Base-by-base conservation (phyloP, 176 grass and related monocot species). In the Oryza glumipatula region DNA sequence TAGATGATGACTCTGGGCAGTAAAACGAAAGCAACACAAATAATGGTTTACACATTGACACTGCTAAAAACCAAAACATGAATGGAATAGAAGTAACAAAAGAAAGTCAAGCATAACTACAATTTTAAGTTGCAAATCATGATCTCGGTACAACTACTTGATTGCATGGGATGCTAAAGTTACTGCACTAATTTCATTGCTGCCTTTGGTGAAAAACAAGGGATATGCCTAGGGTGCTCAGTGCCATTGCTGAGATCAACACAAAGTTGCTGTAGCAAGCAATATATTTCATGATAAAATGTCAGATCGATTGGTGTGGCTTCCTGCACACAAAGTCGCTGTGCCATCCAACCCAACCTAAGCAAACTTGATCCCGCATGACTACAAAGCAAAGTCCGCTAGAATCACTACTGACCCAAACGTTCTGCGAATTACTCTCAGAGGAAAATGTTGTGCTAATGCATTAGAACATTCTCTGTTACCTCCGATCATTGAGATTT, bases 261-360 rank as follows among this genome's bases (percentile, higher is more conserved):
- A 79, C 47, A 78, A 72, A 86, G 44, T 72, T 78, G 45, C 30
- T 5, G 73, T 15, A 44, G 19, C 52, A 19, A 90, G 7, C 14
- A 10, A 69, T 77, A 58, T 23, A 14, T 60, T 67, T 82, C 76
- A 51, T 23, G 39, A 46, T 65, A 24, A 64, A 71, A 65, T 85
- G 41, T n/a, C 76, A 0, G 33, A 63, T 63, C 44, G 51, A 16
- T 44, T 28, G 45, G 22, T 86, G 6, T 65, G 56, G 52, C 15
- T 32, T 63, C 23, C 45, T 19, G 17, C 15, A 58, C 14, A 54
- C 33, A 13, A 61, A 58, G 17, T 58, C 11, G 7, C 74, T 63
- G 7, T 3, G 4, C 12, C 48, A 41, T 35, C 6, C 72, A 32
- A 32, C 30, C 30, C 30, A 32, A 32, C 30, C 30, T 32, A 32